Evolutionary conservation across 2,329 filamentous ascomycete species (phyloP).

Genomic region (Penicillium sp.): DNA sequence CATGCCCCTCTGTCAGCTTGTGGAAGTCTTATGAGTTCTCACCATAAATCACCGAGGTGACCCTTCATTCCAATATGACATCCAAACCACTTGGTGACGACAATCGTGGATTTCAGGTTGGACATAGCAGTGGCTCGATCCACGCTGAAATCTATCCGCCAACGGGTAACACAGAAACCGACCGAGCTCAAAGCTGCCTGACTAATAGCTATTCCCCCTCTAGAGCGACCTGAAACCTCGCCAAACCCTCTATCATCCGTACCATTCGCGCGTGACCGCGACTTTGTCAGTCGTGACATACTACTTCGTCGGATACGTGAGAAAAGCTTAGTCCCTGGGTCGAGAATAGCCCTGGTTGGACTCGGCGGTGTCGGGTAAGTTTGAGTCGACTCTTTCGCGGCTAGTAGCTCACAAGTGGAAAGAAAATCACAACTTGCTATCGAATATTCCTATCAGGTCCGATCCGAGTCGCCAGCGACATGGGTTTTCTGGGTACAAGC

Average conservation of each 20-base stretch:
- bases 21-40: too few relatives aligned
- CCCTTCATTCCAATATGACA: too few relatives aligned
- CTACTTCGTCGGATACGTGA: background rate
- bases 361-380: background rate
- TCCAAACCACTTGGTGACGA: too few relatives aligned
- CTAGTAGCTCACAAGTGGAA: background rate
- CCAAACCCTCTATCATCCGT: background rate
- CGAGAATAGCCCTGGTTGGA: background rate
- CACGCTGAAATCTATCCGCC: too few relatives aligned
- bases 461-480: background rate
- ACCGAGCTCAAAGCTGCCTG: too few relatives aligned
- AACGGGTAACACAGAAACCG: too few relatives aligned
- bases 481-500: constrained; percentile 1
- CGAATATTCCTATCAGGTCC: background rate
- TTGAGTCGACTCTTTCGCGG: too few relatives aligned
- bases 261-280: background rate
- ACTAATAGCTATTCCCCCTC: background rate
- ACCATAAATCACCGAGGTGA: too few relatives aligned
- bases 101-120: too few relatives aligned
- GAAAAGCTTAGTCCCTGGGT: background rate
- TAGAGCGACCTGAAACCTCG: background rate
- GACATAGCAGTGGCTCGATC: too few relatives aligned
- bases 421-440: background rate
- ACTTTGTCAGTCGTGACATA: background rate
- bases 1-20: too few relatives aligned